A percentile compares a stretch with the other conserved stretches of the same genome.
phyloP scores from a whole-genome alignment of 306 rosid genomes.

The Benincasa hispida region DNA sequence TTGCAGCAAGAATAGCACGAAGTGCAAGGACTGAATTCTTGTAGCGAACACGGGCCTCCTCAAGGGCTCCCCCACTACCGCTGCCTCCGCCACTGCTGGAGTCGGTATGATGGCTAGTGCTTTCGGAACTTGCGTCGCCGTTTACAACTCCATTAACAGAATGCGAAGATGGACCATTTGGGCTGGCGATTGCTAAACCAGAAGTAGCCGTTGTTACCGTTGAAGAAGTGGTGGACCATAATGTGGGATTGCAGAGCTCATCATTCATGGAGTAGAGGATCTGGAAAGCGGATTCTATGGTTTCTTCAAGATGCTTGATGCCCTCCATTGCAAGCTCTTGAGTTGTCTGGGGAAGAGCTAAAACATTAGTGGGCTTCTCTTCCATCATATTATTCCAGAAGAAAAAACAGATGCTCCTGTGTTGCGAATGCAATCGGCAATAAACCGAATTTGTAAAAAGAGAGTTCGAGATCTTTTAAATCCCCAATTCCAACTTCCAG shows the following conservation, averaged over 20 bases:
- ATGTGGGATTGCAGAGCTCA: conserved; percentile 77
- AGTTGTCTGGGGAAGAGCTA: conserved; percentile 32
- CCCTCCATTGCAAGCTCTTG: conserved; percentile 84
- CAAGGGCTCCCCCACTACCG: conserved; percentile 62
- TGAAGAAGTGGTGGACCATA: conserved; percentile 53
- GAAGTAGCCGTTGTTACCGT: conserved; percentile 15
- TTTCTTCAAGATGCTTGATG: conserved; percentile 65
- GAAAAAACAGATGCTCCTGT: not conserved
- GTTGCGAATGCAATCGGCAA: not conserved
- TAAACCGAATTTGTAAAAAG: not conserved
- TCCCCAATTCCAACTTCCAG: not conserved
- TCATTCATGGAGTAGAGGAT: conserved; percentile 95
- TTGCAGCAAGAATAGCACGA: conserved; percentile 50
- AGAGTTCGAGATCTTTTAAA: not conserved
- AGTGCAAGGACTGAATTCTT: conserved; percentile 66
- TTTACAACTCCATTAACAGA: conserved; percentile 32
- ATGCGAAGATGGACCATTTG: conserved; percentile 24
- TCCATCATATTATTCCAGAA: conserved; percentile 27
- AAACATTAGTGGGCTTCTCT: conserved; percentile 23
- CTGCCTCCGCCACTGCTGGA: conserved; percentile 21
- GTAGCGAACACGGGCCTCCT: conserved; percentile 67
- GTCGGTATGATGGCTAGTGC: conserved; percentile 31
- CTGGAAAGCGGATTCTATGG: conserved; percentile 72
- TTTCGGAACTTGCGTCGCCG: conserved; percentile 57
- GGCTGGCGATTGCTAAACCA: not conserved